phyloP scores from a whole-genome alignment of 805 yeast genomes.

The Citeromyces nyonsensis region DNA sequence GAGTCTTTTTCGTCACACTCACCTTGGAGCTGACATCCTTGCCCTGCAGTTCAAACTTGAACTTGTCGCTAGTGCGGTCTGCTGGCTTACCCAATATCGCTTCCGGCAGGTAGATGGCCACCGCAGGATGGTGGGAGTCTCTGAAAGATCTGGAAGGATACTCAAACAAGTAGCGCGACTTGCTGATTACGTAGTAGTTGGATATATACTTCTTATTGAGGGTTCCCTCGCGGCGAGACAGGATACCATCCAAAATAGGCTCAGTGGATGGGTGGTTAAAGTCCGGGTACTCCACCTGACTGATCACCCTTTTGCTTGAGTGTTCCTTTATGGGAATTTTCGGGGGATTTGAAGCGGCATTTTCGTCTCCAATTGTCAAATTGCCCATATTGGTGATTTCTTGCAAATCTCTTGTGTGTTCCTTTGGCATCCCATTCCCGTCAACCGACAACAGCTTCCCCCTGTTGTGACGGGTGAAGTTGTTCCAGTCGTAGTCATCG shows the following conservation, averaged over 20 bases:
- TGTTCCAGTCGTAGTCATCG: conserved; percentile 26
- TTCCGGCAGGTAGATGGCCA: conserved; percentile 30
- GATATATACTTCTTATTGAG: conserved; percentile 23
- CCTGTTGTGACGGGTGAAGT: conserved; percentile 17
- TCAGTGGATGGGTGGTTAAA: conserved; percentile 19
- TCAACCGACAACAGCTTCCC: conserved; percentile 15
- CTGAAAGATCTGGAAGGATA: conserved; percentile 25
- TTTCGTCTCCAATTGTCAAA: too few relatives aligned
- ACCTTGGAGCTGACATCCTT: conserved; percentile 19
- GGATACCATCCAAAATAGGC: conserved; percentile 31
- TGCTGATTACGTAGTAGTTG: conserved; percentile 30
- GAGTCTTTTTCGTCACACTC: conserved; percentile 12
- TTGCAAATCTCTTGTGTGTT: too few relatives aligned
- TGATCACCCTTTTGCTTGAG: too few relatives aligned
- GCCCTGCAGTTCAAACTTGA: conserved; percentile 24
- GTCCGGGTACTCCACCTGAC: too few relatives aligned
- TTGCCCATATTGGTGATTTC: too few relatives aligned
- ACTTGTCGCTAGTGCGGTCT: conserved; percentile 15
- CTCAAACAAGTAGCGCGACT: conserved; percentile 25
- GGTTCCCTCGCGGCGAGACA: conserved; percentile 26
- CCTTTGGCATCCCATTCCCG: not conserved
- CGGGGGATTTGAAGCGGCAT: conserved; percentile 2
- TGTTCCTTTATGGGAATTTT: conserved; percentile 20
- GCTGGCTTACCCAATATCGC: conserved; percentile 20
- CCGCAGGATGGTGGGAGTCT: conserved; percentile 26